Evolutionary conservation across 2,329 filamentous ascomycete species (phyloP).

Genomic region (Thermomyces lanuginosus): DNA sequence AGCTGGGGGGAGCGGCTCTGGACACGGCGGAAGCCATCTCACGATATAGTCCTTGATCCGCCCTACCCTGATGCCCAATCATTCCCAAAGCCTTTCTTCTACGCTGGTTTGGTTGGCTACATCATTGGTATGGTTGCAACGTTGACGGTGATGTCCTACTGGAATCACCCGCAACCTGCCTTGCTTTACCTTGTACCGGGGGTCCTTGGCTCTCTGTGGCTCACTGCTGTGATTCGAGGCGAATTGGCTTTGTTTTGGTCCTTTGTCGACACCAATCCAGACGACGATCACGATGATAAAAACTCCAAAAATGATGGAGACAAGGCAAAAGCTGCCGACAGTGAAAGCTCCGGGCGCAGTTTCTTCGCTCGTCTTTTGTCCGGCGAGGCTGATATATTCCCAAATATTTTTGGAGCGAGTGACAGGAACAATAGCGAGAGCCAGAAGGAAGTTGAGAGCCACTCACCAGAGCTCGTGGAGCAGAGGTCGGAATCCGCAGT

Average conservation of each 20-base stretch:
- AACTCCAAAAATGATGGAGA: conserved; percentile 7
- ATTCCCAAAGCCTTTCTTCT: conserved; percentile 79
- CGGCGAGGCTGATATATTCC: conserved; percentile 7
- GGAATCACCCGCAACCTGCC: conserved; percentile 71
- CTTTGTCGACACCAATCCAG: conserved; percentile 52
- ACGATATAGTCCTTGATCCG: conserved; percentile 16
- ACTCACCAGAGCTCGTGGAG: conserved; percentile 1
- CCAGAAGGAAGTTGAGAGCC: conserved; percentile 4
- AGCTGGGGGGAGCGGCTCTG: conserved; percentile 76
- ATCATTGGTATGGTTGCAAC: conserved; percentile 60
- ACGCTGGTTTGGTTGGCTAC: conserved; percentile 61
- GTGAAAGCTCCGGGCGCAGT: no score
- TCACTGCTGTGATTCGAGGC: conserved; percentile 52
- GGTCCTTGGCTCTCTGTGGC: conserved; percentile 59
- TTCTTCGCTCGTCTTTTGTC: conserved; percentile 16
- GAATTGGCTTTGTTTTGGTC: conserved; percentile 63
- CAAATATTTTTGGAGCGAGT: conserved; percentile 3
- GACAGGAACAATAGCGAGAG: conserved; percentile 3
- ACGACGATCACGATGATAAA: conserved; percentile 20
- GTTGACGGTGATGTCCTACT: conserved; percentile 58
- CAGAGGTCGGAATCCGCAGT: conserved; percentile 20
- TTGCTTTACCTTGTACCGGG: conserved; percentile 83
- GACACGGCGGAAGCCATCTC: conserved; percentile 32
- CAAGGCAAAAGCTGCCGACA: conserved; percentile 28
- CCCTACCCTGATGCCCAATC: conserved; percentile 23